Percentiles rank a stretch among this genome's conserved stretches.
Evolutionary conservation across 371 early-diverging fungal species (phyloP).

Genomic region (Apophysomyces trapeziformis): DNA sequence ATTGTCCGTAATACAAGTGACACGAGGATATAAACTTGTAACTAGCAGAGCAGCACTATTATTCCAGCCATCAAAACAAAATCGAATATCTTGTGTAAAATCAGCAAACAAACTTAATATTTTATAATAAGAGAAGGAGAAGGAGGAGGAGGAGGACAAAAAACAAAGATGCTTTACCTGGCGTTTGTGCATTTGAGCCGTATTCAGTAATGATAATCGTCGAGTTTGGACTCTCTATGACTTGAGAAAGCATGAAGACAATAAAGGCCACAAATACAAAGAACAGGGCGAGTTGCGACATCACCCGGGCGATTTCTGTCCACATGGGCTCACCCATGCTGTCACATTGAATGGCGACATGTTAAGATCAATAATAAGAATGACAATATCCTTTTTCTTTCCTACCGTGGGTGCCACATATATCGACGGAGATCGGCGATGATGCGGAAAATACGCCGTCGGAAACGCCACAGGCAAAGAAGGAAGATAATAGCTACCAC

Average conservation of each 20-base stretch:
- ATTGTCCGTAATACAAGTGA: constrained; percentile 23
- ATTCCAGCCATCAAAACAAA: constrained; percentile 27
- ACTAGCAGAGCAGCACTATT: neutral
- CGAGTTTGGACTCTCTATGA: constrained; percentile 28
- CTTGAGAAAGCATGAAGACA: constrained; percentile 29
- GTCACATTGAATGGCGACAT: neutral
- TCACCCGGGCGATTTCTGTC: constrained; percentile 32
- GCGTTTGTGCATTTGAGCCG: constrained; percentile 14
- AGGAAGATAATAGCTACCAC: constrained; percentile 8
- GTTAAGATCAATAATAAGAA: neutral
- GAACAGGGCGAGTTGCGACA: constrained; percentile 21
- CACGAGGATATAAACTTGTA: constrained; percentile 14
- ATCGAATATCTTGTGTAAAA: constrained; percentile 22
- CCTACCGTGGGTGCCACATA: constrained; percentile 31
- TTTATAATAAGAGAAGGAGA: neutral
- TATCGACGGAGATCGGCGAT: constrained; percentile 20
- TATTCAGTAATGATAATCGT: constrained; percentile 15
- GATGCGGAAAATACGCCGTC: constrained; percentile 4
- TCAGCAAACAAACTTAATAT: neutral
- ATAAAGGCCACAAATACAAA: constrained; percentile 29
- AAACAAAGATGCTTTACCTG: constrained; percentile 10
- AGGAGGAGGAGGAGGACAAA: neutral
- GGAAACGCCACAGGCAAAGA: constrained; percentile 18
- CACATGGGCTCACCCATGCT: constrained; percentile 40
- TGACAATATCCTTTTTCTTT: neutral